Evolutionary conservation across 495 filamentous ascomycete species (phyloP).

Genomic region (Parathielavia appendiculata): DNA sequence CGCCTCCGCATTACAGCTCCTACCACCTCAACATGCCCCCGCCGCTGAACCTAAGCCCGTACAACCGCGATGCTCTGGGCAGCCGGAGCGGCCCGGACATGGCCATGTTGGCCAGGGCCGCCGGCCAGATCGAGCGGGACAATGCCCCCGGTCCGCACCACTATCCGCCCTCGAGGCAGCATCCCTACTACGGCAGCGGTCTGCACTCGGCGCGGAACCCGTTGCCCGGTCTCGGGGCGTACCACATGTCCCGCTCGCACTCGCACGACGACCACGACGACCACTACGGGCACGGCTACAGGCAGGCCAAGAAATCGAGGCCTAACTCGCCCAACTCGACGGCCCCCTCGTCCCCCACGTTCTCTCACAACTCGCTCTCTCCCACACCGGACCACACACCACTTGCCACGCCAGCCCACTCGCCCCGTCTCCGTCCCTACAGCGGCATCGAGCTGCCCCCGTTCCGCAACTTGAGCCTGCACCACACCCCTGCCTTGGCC

Average conservation of each 20-base stretch:
- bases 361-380: constrained; percentile 92
- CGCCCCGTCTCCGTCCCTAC: constrained; percentile 79
- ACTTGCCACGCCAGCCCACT: constrained; percentile 91
- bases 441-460: constrained; percentile 68
- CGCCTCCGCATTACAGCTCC: constrained; percentile 80
- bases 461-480: constrained; percentile 81
- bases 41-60: constrained; percentile 57
- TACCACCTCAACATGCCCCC: constrained; percentile 61
- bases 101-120: constrained; percentile 84
- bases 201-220: constrained; percentile 52
- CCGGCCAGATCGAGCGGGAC: constrained; percentile 79
- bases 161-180: constrained; percentile 39
- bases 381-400: constrained; percentile 97
- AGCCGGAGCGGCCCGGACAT: constrained; percentile 64
- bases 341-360: constrained; percentile 94
- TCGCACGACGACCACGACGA: constrained; percentile 83
- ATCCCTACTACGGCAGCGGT: constrained; percentile 56
- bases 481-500: constrained; percentile 81
- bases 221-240: constrained; percentile 74
- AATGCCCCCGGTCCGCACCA: constrained; percentile 49
- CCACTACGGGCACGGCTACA: constrained; percentile 53
- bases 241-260: constrained; percentile 90
- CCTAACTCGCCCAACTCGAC: constrained; percentile 93
- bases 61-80: constrained; percentile 50
- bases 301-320: constrained; percentile 77